These are phyloP conservation scores for Neoscytalidium dimidiatum DNA, from an alignment of 2,329 filamentous ascomycete genomes.

Conservation along the genomic window DNA sequence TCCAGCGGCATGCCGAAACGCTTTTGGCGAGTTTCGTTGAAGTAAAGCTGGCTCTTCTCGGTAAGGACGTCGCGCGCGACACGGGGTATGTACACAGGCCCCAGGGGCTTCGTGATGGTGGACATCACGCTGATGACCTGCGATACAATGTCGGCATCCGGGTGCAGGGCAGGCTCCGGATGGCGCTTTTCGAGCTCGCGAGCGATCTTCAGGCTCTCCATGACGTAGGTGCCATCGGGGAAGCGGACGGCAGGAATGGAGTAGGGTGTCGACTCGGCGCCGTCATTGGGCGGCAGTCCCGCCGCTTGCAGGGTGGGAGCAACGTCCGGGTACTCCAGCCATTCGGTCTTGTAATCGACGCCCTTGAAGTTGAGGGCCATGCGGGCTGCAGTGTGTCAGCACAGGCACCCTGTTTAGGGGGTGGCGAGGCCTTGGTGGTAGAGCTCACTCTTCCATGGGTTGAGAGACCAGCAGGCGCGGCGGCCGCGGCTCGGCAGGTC, in stretches of 20 bases:
- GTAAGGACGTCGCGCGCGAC: slow-evolving; percentile 57
- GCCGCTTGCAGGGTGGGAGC: slow-evolving; percentile 54
- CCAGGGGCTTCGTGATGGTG: slow-evolving; percentile 23
- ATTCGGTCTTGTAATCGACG: slow-evolving; percentile 68
- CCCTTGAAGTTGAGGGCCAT: slow-evolving; percentile 68
- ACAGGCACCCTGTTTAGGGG: not conserved
- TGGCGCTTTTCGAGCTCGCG: slow-evolving; percentile 59
- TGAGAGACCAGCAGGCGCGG: slow-evolving; percentile 62
- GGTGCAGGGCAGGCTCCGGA: slow-evolving; percentile 59
- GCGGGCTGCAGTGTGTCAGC: slow-evolving; percentile 51
- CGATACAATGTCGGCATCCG: slow-evolving; percentile 55
- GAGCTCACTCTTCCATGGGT: slow-evolving; percentile 67
- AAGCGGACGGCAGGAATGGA: slow-evolving; percentile 59
- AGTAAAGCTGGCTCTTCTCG: slow-evolving; percentile 50
- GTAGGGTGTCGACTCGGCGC: slow-evolving; percentile 40
- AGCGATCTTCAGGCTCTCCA: slow-evolving; percentile 66
- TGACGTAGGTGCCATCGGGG: slow-evolving; percentile 60
- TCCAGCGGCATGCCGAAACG: slow-evolving; percentile 56
- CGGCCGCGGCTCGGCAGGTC: slow-evolving; percentile 61
- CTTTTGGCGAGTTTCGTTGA: slow-evolving; percentile 53
- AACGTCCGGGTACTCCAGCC: slow-evolving; percentile 70
- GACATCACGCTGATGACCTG: slow-evolving; percentile 37
- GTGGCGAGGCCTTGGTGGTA: not conserved
- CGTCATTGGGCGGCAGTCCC: slow-evolving; percentile 50
- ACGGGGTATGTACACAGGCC: slow-evolving; percentile 38